Percentiles rank a stretch among this genome's conserved stretches.
These are phyloP conservation scores for Colletotrichum caudatum DNA, from an alignment of 2,329 filamentous ascomycete species.

Conservation along the genomic window DNA sequence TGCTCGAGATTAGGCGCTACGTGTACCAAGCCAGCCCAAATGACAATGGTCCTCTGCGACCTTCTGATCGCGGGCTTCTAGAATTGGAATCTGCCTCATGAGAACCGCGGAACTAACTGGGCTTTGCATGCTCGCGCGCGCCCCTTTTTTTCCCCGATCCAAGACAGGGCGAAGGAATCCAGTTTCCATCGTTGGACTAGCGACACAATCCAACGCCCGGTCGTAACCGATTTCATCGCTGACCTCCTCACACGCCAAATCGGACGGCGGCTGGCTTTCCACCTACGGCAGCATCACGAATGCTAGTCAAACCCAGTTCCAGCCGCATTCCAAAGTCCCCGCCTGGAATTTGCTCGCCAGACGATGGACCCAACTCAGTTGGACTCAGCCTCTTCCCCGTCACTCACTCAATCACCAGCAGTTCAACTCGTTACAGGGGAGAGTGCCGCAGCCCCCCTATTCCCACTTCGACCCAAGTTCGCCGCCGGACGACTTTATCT, in stretches of 20 bases:
- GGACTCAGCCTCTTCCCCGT: background rate
- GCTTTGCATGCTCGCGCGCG: background rate
- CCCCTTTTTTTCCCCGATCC: background rate
- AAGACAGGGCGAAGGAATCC: background rate
- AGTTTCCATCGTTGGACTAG: background rate
- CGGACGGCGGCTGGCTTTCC: background rate
- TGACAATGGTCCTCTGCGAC: background rate
- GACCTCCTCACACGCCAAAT: background rate
- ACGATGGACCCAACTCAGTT: background rate
- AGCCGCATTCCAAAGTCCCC: conserved; percentile 5
- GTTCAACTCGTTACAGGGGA: background rate
- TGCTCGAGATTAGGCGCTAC: no score
- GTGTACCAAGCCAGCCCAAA: conserved; percentile 1
- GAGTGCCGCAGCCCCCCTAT: conserved; percentile 21
- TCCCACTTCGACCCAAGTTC: conserved; percentile 23
- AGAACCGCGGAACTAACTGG: background rate
- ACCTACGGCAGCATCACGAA: background rate
- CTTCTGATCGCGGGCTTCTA: background rate
- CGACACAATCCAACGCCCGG: conserved; percentile 13
- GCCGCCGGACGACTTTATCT: conserved; percentile 27
- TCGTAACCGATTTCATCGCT: conserved; percentile 3
- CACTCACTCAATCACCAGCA: conserved; percentile 36
- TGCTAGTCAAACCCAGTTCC: background rate
- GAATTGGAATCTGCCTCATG: conserved; percentile 1
- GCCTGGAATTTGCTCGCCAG: conserved; percentile 4